A percentile compares a stretch with the other conserved stretches of the same genome.
These are phyloP conservation scores for Candida lessepsii DNA, from an alignment of 805 yeast genomes.

Conservation along the genomic window DNA sequence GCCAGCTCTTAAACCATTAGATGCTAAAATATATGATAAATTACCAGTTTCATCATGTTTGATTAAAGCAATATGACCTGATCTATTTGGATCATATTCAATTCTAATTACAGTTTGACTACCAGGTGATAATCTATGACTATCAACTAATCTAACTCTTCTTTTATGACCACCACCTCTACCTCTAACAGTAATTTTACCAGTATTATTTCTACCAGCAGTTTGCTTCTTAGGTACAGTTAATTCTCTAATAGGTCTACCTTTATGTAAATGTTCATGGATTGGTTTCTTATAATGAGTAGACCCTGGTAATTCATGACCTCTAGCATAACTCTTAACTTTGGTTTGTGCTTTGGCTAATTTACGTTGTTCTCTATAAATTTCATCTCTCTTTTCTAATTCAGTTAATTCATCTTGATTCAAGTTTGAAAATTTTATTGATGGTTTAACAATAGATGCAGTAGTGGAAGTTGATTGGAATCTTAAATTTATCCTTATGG, in stretches of 20 bases:
- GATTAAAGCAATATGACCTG: slow-evolving; percentile 87
- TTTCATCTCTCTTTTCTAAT: slow-evolving; percentile 75
- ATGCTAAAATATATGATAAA: slow-evolving; percentile 80
- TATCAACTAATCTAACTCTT: slow-evolving; percentile 81
- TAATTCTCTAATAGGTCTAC: slow-evolving; percentile 72
- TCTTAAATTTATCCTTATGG: slow-evolving; percentile 7
- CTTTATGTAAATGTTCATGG: slow-evolving; percentile 83
- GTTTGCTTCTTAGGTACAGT: slow-evolving; percentile 69
- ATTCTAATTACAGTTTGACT: slow-evolving; percentile 79
- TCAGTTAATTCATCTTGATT: slow-evolving; percentile 50
- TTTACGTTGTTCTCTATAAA: slow-evolving; percentile 69
- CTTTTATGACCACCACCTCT: slow-evolving; percentile 97
- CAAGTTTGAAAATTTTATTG: slow-evolving; percentile 3
- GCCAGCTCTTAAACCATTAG: slow-evolving; percentile 91
- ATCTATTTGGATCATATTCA: slow-evolving; percentile 93
- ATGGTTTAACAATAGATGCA: neutral
- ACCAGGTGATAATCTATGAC: slow-evolving; percentile 64
- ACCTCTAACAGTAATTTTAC: slow-evolving; percentile 87
- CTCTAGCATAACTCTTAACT: slow-evolving; percentile 73
- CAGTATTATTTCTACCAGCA: slow-evolving; percentile 88
- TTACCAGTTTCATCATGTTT: slow-evolving; percentile 61
- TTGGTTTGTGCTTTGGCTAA: slow-evolving; percentile 67
- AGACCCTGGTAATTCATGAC: slow-evolving; percentile 73
- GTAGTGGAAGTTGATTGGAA: slow-evolving; percentile 14
- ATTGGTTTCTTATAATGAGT: slow-evolving; percentile 88